Evolutionary conservation across 2,329 filamentous ascomycete genomes (phyloP).

Genomic region (Colletotrichum musae): DNA sequence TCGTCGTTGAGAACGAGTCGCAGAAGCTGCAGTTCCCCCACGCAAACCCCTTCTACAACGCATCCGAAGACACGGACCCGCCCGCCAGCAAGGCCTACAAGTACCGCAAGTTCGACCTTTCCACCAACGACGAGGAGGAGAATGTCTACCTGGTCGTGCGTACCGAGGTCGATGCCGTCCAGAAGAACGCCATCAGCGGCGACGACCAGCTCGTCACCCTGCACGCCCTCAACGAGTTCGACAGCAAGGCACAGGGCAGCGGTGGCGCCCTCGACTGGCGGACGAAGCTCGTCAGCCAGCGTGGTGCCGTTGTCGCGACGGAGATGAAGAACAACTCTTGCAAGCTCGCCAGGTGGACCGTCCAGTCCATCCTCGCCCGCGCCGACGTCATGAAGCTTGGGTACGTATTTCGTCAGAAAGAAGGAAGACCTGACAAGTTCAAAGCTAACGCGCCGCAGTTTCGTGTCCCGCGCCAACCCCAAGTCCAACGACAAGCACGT

Average conservation of each 20-base stretch:
- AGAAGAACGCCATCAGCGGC: conserved; percentile 93
- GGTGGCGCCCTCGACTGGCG: conserved; percentile 98
- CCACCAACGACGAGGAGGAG: conserved; percentile 88
- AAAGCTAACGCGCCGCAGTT: conserved; percentile 68
- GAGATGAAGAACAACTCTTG: conserved; percentile 99
- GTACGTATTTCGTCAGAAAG: conserved; percentile 63
- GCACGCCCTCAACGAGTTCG: conserved; percentile 99
- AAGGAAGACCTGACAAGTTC: not conserved
- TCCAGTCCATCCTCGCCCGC: conserved; percentile 95
- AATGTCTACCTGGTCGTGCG: conserved; percentile 94
- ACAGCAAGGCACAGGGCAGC: conserved; percentile 96
- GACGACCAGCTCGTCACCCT: conserved; percentile 93
- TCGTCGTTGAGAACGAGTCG: conserved; percentile 85
- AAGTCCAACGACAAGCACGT: conserved; percentile 95
- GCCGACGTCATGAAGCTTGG: conserved; percentile 99
- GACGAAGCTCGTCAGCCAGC: conserved; percentile 92
- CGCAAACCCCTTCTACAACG: conserved; percentile 98
- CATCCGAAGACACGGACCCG: conserved; percentile 91
- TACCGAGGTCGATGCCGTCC: conserved; percentile 93
- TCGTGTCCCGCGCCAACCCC: conserved; percentile 94
- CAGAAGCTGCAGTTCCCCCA: conserved; percentile 87
- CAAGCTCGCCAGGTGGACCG: conserved; percentile 98
- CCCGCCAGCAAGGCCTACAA: conserved; percentile 98
- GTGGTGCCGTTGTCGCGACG: conserved; percentile 96
- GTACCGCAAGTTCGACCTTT: conserved; percentile 97